Base-by-base conservation (phyloP, 129 eudicot genomes). In the Helianthus annuus region DNA sequence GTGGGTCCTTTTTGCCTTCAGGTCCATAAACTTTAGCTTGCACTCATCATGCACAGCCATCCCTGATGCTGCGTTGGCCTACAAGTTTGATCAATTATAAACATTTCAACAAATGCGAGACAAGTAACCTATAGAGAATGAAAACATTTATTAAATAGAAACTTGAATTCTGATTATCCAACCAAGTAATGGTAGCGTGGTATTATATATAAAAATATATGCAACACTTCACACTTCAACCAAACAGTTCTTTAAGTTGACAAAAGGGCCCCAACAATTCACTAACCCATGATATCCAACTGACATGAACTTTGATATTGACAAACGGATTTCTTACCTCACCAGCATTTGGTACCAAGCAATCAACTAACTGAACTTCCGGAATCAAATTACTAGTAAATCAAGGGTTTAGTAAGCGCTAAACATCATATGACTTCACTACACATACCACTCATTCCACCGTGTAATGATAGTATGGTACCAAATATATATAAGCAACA, bases 31-130 rank as follows among this genome's bases (percentile, higher is more conserved):
- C 79, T 82, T 82, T 57, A 82, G 82, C 44, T 82, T 82, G 82
- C 85, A 77, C 1, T 82, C 85, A 61, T 82, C 86, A 58, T 82
- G 74, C 49, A 82, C 86, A 59, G 86, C 83, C 80, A 77, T 78
- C 53, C 86, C 86, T 11, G 86, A 78, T 45, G 85, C 81, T 56
- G 81, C 73, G 38, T 81, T 68, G 24, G 73, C 73, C 73, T 68
- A 27, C 73, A 71, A 65, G 54, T 70, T 22, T 45, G 1, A 71
- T 39, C 7, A 24, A 22, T 11, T 70, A 61, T 60, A 32, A 32
- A 60, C 66, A 32, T 60, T 29, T 60, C 44, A 60, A 32, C 6
- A 32, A 42, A 24, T 12, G 5, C 8, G 32, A 6, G 8, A 29
- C 13, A 19, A 55, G 13, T 19, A 15, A 14, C 64, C 14, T 57